Conservation (phyloP, 2,329 filamentous ascomycete genomes). For the Verticillium alfalfae region DNA sequence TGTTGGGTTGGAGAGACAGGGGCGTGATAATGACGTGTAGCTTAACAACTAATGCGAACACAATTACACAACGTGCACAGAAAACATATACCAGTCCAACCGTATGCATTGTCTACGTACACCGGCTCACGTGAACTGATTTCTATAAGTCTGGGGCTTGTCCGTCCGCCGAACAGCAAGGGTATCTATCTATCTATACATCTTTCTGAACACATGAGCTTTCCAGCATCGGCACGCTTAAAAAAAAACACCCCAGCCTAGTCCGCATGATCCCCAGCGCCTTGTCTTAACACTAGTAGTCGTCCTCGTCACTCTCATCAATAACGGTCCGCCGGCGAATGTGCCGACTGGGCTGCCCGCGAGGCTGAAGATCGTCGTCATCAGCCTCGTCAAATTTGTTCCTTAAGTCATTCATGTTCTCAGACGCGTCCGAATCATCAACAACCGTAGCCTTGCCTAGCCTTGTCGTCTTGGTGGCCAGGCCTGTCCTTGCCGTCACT, state of each 20-base stretch:
- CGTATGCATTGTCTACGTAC: too few species aligned
- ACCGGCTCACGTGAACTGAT: too few species aligned
- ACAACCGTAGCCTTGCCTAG: constrained; percentile 3
- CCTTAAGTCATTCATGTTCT: background rate
- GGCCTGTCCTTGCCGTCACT: background rate
- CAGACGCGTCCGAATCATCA: constrained; percentile 12
- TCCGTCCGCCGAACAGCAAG: background rate
- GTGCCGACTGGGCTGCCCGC: background rate
- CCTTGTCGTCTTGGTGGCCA: background rate
- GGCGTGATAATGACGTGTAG: background rate
- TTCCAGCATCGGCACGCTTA: too few species aligned
- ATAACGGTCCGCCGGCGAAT: constrained; percentile 8
- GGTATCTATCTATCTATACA: background rate
- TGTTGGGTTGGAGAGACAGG: background rate
- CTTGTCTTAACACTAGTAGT: background rate
- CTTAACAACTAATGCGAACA: background rate
- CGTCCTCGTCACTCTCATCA: constrained; percentile 17
- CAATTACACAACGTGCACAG: too few species aligned
- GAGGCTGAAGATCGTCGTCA: constrained; percentile 2
- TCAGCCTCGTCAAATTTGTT: constrained; percentile 2
- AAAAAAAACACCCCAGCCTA: too few species aligned
- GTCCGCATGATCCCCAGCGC: too few species aligned
- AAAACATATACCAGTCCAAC: too few species aligned
- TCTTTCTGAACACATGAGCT: too few species aligned
- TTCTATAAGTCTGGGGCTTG: background rate